A percentile compares a stretch with the other conserved stretches of the same genome.
Conservation (phyloP, 164 flowering plant genomes). For the Protea cynaroides region DNA sequence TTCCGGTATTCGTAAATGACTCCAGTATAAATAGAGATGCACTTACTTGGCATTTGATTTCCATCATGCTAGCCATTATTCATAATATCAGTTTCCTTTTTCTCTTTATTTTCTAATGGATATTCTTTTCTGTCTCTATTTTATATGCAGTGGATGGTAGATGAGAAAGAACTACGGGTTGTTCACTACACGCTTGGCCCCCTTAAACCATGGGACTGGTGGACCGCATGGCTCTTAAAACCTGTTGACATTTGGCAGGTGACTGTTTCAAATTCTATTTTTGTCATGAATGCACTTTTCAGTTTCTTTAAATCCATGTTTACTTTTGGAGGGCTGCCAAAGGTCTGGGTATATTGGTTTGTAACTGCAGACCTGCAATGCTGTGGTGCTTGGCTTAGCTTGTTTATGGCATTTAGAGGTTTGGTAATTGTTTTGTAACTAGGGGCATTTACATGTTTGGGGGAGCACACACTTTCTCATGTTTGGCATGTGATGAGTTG, state of each 20-base stretch:
- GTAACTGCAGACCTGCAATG: no score
- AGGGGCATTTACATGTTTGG: not conserved
- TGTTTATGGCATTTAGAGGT: no score
- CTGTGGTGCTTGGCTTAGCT: no score
- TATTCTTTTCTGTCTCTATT: not conserved
- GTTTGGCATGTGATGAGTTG: not conserved
- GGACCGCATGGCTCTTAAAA: conserved; percentile 97
- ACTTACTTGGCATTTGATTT: conserved; percentile 6
- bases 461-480: not conserved
- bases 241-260: conserved; percentile 99
- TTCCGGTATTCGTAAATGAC: not conserved
- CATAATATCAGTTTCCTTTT: not conserved
- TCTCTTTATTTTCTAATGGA: not conserved
- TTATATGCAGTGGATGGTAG: conserved; percentile 92
- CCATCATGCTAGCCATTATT: conserved; percentile 1
- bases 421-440: no score
- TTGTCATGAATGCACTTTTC: not conserved
- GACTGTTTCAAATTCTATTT: conserved; percentile 5
- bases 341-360: not conserved
- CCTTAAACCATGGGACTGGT: conserved; percentile 99
- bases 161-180: conserved; percentile 83
- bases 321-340: conserved; percentile 2
- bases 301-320: not conserved
- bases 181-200: conserved; percentile 99
- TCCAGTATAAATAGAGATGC: not conserved